Percentiles rank a stretch among this genome's conserved stretches.
Conservation (phyloP, 345 rosid species). For the Euclidium syriacum region DNA sequence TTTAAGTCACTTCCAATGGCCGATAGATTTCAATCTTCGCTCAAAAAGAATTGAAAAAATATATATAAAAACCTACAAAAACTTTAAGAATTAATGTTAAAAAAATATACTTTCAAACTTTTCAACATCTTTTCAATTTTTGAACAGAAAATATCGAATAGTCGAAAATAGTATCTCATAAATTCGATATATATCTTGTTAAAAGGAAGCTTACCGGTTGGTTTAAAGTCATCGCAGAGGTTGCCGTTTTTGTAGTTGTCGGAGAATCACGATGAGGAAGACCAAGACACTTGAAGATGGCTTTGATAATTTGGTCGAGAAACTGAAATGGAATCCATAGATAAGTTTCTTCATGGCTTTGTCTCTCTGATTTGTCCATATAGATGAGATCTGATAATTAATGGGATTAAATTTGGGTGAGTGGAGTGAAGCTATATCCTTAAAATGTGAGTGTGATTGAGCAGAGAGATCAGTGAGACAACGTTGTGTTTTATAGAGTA, state of each 20-base stretch:
- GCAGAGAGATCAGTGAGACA: background rate
- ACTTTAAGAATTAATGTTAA: too few species aligned
- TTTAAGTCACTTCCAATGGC: too few species aligned
- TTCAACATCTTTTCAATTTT: too few species aligned
- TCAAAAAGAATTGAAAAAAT: too few species aligned
- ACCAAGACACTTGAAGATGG: conserved; percentile 15
- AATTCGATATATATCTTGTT: too few species aligned
- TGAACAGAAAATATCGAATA: too few species aligned
- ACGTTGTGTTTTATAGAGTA: conserved; percentile 12
- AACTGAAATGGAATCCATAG: conserved; percentile 7
- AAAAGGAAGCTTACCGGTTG: conserved; percentile 6
- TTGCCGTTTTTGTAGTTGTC: background rate
- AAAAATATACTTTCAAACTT: too few species aligned
- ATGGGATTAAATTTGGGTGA: background rate
- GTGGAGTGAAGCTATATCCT: conserved; percentile 2
- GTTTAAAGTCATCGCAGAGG: too few species aligned
- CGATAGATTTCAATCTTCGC: too few species aligned
- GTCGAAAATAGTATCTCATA: too few species aligned
- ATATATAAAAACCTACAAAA: too few species aligned
- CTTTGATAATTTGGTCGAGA: conserved; percentile 7
- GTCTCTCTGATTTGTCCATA: conserved; percentile 12
- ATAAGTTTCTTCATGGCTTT: conserved; percentile 2
- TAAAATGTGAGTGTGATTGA: background rate
- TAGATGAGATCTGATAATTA: background rate
- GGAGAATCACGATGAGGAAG: conserved; percentile 8